Base-by-base conservation (phyloP, 2,329 filamentous ascomycete species). In the Fusarium zealandicum region DNA sequence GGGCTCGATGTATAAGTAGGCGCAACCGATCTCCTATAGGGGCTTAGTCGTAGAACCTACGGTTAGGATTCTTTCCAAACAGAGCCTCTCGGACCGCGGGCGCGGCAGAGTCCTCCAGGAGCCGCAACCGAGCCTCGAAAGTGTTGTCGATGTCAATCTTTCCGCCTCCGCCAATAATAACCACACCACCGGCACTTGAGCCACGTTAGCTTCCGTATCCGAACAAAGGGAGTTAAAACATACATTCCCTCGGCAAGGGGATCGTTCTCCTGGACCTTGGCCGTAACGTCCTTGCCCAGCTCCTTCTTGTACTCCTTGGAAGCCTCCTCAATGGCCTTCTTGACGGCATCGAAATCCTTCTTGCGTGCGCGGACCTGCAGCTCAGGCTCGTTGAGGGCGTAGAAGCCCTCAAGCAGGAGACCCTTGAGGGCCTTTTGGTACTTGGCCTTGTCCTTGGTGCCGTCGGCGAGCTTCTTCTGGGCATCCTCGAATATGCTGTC, bases 101-200 rank as follows among this genome's bases (percentile, higher is more conserved):
- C 53, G 97, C 84, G 44, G 91, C 90, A 65, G 90, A 90, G 51
- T 88, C 87, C 77, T 96, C 89, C 63, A 98, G 85, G 57, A 98
- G 82, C 70, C 84, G 85, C 75, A 99, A 81, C 64, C 95, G 88
- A 73, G 96, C 90, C 73, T 98, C 95, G 66, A 98, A 90, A 49
- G 95, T 98, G 81, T 99, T 98, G 84, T 97, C 93, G 76, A 99
- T 93, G 70, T 96, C 92, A 73, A 99, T 98, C 83, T 93, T 97
- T 73, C 95, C 95, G 63, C 82, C 82, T 65, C 90, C 88, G 62
- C 93, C 92, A 49, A 96, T 77, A 63, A 99, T 86, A 53, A 84
- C 74, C 52, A 96, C 82, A 68, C 95, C 95, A 56, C 95, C 95
- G 55, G 92, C 83, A 69, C 95, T 98, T 65, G 43, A 30, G 27